phyloP scores from a whole-genome alignment of 768 basidiomycete genomes.

The Calocera viscosa region DNA sequence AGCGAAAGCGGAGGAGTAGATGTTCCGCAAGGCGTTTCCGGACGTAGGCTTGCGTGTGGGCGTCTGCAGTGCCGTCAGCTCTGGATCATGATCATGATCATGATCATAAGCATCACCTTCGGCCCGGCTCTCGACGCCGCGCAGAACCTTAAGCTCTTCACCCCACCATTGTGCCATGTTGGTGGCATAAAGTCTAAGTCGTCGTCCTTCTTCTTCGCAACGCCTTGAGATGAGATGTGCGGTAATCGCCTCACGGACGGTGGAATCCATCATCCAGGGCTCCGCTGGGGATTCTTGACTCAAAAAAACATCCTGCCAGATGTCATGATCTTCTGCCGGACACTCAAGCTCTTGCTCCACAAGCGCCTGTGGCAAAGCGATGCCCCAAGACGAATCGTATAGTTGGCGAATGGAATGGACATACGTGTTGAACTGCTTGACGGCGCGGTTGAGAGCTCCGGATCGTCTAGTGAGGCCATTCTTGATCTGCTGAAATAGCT shows the following conservation, averaged over 20 bases:
- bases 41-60: background rate
- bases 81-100: background rate
- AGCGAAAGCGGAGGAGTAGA: background rate
- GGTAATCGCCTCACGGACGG: background rate
- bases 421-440: background rate
- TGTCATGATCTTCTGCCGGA: background rate
- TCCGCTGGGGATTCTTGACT: background rate
- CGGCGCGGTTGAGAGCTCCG: background rate
- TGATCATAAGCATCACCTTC: background rate
- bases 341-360: background rate
- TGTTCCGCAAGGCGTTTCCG: background rate
- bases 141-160: background rate
- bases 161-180: background rate
- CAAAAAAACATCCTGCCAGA: background rate
- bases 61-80: background rate
- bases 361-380: background rate
- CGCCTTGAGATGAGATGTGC: background rate
- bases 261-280: background rate
- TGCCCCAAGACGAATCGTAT: background rate
- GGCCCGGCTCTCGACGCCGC: background rate
- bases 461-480: background rate
- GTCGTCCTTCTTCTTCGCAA: background rate
- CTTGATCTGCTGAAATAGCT: background rate
- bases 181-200: background rate
- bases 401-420: background rate